phyloP scores from a whole-genome alignment of 805 yeast genomes.

The Metschnikowia vanudenii region DNA sequence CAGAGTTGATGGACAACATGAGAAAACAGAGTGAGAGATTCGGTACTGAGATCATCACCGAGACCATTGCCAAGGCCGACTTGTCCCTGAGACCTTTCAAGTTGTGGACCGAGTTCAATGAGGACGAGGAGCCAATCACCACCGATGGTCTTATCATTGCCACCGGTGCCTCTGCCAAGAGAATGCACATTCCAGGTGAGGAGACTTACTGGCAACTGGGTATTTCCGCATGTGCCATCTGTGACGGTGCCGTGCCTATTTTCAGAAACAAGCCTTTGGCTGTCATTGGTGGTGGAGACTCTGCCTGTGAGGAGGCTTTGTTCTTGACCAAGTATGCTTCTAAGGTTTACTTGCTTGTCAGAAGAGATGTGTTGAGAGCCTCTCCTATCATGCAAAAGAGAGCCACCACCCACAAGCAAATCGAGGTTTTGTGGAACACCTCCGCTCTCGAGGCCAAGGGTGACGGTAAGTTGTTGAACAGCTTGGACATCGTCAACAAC shows the following conservation, averaged over 20 bases:
- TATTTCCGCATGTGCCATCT: conserved; percentile 98
- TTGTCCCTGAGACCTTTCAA: conserved; percentile 87
- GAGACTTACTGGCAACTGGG: conserved; percentile 99
- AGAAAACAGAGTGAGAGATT: conserved; percentile 80
- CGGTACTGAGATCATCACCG: conserved; percentile 93
- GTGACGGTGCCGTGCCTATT: conserved; percentile 99
- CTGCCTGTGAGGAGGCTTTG: conserved; percentile 98
- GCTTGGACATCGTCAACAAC: conserved; percentile 65
- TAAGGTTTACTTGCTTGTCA: conserved; percentile 87
- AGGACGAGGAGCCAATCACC: conserved; percentile 86
- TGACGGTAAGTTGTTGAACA: conserved; percentile 77
- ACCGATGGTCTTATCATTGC: conserved; percentile 92
- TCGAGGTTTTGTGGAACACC: conserved; percentile 86
- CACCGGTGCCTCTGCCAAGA: conserved; percentile 98
- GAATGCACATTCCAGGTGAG: conserved; percentile 93
- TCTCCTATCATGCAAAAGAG: conserved; percentile 97
- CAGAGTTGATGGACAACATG: conserved; percentile 91
- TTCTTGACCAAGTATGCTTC: conserved; percentile 97
- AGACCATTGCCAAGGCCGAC: conserved; percentile 91
- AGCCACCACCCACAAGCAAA: conserved; percentile 76
- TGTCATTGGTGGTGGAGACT: conserved; percentile 98
- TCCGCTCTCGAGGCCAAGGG: conserved; percentile 89
- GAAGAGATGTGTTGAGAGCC: conserved; percentile 94
- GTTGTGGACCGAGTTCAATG: conserved; percentile 94
- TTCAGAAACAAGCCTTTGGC: conserved; percentile 98